These are phyloP conservation scores for Lasiosphaeria miniovina DNA, from an alignment of 495 filamentous ascomycete genomes.

Conservation along the genomic window DNA sequence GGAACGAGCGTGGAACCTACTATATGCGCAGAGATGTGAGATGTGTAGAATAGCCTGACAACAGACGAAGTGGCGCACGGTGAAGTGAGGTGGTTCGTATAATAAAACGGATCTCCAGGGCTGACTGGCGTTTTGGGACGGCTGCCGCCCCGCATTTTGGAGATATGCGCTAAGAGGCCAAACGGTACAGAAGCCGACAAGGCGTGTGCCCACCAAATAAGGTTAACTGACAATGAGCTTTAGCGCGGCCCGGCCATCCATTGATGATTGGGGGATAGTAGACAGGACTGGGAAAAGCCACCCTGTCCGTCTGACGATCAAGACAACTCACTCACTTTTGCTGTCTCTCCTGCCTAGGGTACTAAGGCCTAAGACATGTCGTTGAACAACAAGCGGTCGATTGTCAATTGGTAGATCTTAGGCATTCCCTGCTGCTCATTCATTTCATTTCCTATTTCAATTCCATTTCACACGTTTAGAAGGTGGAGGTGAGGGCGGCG, in stretches of 20 bases:
- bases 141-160: too few relatives aligned
- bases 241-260: not conserved
- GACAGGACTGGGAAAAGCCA: slow-evolving; percentile 21
- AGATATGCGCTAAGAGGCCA: too few relatives aligned
- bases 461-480: not conserved
- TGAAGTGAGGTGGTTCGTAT: too few relatives aligned
- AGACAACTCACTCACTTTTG: not conserved
- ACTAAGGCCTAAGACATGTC: not conserved
- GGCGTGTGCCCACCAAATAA: slow-evolving; percentile 3
- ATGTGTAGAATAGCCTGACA: too few relatives aligned
- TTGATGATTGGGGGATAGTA: not conserved
- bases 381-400: not conserved
- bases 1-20: too few relatives aligned
- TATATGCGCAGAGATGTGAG: too few relatives aligned
- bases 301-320: slow-evolving; percentile 14
- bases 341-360: not conserved
- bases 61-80: too few relatives aligned
- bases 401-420: not conserved
- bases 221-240: slow-evolving; percentile 6
- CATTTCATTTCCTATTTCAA: slow-evolving; percentile 4
- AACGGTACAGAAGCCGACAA: too few relatives aligned
- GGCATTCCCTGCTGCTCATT: not conserved
- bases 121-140: too few relatives aligned
- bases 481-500: not conserved
- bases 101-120: too few relatives aligned